Conservation (phyloP, 192 early-diverging fungal genomes). For the Mortierella alpina region DNA sequence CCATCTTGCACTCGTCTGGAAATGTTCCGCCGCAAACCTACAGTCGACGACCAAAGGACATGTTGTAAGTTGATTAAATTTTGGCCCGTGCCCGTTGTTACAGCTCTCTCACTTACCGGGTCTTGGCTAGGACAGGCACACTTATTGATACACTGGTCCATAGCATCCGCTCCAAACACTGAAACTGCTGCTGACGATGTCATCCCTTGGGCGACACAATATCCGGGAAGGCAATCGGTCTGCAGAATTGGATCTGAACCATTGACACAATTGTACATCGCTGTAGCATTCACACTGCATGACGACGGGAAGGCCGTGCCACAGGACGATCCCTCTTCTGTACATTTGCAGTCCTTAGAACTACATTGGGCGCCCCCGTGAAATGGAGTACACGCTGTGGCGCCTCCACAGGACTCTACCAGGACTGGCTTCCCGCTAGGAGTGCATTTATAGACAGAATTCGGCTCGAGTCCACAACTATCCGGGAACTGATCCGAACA, state of each 20-base stretch:
- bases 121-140: too few relatives aligned
- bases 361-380: too few relatives aligned
- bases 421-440: background rate
- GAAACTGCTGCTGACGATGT: background rate
- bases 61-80: too few relatives aligned
- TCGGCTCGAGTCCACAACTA: background rate
- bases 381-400: too few relatives aligned
- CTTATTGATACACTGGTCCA: too few relatives aligned
- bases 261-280: background rate
- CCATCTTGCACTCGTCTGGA: background rate
- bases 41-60: too few relatives aligned
- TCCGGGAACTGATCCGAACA: background rate
- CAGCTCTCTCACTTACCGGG: too few relatives aligned
- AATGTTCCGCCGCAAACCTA: conserved; percentile 14
- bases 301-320: background rate
- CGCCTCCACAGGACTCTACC: background rate
- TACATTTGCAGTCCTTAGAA: background rate
- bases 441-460: conserved; percentile 3
- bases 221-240: background rate
- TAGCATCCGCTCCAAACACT: background rate
- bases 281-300: background rate
- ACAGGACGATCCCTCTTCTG: background rate
- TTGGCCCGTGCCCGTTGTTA: too few relatives aligned
- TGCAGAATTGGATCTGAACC: background rate
- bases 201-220: background rate